phyloP scores from a whole-genome alignment of 129 eudicot genomes.

The Dittrichia graveolens region DNA sequence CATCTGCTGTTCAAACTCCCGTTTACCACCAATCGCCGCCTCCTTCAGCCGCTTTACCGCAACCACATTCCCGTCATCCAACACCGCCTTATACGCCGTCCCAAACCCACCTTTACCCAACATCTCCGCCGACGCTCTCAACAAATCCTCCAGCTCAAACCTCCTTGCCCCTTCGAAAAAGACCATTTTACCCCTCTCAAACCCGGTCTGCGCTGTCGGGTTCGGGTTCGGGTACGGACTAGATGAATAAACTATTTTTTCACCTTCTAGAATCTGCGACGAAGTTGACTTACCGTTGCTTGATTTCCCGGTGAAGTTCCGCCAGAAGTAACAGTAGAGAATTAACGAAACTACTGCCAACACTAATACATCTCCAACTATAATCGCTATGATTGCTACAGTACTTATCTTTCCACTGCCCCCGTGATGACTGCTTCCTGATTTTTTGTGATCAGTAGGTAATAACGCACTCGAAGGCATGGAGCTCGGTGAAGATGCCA shows the following conservation, averaged over 20 bases:
- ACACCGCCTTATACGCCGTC: slow-evolving; percentile 59
- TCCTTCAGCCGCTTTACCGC: slow-evolving; percentile 60
- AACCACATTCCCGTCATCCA: slow-evolving; percentile 55
- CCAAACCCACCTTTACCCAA: slow-evolving; percentile 67
- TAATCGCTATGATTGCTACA: slow-evolving; percentile 35
- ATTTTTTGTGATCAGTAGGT: slow-evolving; percentile 27
- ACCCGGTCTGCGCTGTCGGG: slow-evolving; percentile 45
- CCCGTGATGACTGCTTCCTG: slow-evolving; percentile 24
- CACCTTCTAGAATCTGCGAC: slow-evolving; percentile 52
- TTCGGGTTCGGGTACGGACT: slow-evolving; percentile 39
- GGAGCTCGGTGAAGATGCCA: slow-evolving; percentile 51
- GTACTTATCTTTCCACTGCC: slow-evolving; percentile 29
- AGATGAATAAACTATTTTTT: slow-evolving; percentile 72
- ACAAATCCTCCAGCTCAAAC: slow-evolving; percentile 65
- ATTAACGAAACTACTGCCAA: slow-evolving; percentile 39
- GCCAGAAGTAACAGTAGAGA: slow-evolving; percentile 42
- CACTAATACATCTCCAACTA: slow-evolving; percentile 39
- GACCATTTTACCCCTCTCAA: slow-evolving; percentile 85
- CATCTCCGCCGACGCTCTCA: slow-evolving; percentile 69
- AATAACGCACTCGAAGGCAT: slow-evolving; percentile 45
- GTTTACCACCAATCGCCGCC: slow-evolving; percentile 44
- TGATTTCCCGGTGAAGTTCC: slow-evolving; percentile 25
- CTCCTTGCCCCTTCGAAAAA: slow-evolving; percentile 75
- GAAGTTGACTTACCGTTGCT: slow-evolving; percentile 29
- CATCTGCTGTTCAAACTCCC: slow-evolving; percentile 49